Percentiles rank a stretch among this genome's conserved stretches.
Conservation (phyloP, 148 eudicot genomes). For the Mesembryanthemum crystallinum region DNA sequence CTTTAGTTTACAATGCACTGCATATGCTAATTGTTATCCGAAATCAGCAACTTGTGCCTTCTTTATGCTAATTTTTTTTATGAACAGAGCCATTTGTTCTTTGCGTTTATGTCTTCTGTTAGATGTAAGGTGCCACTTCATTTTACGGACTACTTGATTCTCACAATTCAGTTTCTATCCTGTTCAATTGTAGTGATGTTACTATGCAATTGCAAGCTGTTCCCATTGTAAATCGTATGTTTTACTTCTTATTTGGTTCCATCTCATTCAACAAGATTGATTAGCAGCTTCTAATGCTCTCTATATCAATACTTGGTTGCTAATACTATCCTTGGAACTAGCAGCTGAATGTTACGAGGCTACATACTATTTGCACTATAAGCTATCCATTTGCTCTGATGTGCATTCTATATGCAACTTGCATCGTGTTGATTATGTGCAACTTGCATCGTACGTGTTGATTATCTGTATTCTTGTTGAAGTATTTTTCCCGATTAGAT, state of each 20-base stretch:
- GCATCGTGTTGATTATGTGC: background rate
- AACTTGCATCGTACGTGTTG: background rate
- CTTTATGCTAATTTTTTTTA: background rate
- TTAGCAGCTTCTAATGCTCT: background rate
- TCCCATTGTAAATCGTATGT: background rate
- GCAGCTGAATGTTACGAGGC: background rate
- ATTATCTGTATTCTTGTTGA: background rate
- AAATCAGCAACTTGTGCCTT: conserved; percentile 16
- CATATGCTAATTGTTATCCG: conserved; percentile 7
- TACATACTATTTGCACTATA: background rate
- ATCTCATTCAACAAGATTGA: background rate
- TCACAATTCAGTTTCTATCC: background rate
- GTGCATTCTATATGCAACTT: background rate
- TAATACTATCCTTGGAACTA: too few relatives aligned
- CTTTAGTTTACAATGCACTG: background rate
- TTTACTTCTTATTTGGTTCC: background rate
- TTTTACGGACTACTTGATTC: background rate
- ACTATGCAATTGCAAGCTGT: too few relatives aligned
- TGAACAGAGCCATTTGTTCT: background rate
- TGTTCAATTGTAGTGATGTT: background rate
- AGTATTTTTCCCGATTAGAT: background rate
- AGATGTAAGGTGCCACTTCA: background rate
- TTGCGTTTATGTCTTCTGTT: background rate
- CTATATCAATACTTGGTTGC: too few relatives aligned
- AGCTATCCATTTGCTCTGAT: background rate